Percentiles rank a stretch among this genome's conserved stretches.
Evolutionary conservation across 495 filamentous ascomycete genomes (phyloP).

Genomic region (Penicillium maclennaniae): DNA sequence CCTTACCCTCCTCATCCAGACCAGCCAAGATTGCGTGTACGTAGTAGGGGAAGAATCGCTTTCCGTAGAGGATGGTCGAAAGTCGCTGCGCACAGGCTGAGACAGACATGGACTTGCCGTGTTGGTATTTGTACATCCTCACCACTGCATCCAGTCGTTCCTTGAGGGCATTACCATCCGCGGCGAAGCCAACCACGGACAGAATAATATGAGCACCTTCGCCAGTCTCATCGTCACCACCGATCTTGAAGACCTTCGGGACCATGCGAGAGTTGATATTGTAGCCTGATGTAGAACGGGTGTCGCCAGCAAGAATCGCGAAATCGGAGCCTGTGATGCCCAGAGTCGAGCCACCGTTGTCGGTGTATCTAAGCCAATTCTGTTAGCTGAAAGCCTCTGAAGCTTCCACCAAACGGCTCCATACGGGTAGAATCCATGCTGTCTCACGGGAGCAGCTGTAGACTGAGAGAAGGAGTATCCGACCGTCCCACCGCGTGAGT

Average conservation of each 20-base stretch:
- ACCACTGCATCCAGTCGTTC: constrained; percentile 86
- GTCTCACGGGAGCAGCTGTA: constrained; percentile 46
- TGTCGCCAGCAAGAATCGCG: constrained; percentile 93
- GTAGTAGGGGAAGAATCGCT: constrained; percentile 99
- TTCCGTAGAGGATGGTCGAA: constrained; percentile 89
- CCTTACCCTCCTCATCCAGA: constrained; percentile 90
- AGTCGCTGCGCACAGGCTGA: constrained; percentile 89
- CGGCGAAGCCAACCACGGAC: constrained; percentile 92
- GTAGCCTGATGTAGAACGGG: constrained; percentile 89
- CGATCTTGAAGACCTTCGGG: constrained; percentile 95
- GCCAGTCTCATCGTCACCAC: constrained; percentile 79
- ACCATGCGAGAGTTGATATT: constrained; percentile 95
- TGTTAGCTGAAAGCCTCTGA: constrained; percentile 7
- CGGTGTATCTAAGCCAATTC: constrained; percentile 70
- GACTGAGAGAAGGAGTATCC: constrained; percentile 61
- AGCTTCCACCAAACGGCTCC: neutral
- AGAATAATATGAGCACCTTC: constrained; percentile 80
- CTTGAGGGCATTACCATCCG: constrained; percentile 85
- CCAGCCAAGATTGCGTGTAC: constrained; percentile 89
- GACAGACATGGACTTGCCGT: constrained; percentile 89
- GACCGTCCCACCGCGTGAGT: constrained; percentile 40
- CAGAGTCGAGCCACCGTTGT: constrained; percentile 95
- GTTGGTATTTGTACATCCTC: constrained; percentile 96
- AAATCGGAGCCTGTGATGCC: constrained; percentile 93
- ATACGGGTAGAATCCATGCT: constrained; percentile 95